Evolutionary conservation across 257 asterid species (phyloP).

Genomic region (Plantago elongata): DNA sequence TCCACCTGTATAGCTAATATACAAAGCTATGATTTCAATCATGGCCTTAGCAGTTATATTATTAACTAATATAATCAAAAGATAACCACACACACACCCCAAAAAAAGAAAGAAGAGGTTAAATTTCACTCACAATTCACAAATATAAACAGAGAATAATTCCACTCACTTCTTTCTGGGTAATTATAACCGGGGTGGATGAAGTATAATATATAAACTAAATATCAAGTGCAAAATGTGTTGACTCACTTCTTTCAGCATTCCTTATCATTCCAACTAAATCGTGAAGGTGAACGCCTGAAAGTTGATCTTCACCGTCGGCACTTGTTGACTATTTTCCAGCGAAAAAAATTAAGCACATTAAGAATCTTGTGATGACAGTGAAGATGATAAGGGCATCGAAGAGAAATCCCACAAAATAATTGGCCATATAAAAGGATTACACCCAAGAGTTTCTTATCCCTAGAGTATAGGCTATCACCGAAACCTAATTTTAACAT

Average conservation of each 20-base stretch:
- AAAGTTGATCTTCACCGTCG: constrained; percentile 45
- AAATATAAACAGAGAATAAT: too few species aligned
- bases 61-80: neutral
- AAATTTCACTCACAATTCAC: too few species aligned
- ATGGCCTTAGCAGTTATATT: neutral
- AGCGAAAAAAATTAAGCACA: constrained; percentile 27
- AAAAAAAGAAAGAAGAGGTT: too few species aligned
- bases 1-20: neutral
- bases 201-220: too few species aligned
- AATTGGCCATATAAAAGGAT: constrained; percentile 5
- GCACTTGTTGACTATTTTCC: constrained; percentile 48
- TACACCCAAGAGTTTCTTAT: constrained; percentile 7
- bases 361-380: constrained; percentile 17
- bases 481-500: neutral
- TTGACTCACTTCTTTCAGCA: constrained; percentile 71
- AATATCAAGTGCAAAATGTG: too few species aligned
- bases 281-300: constrained; percentile 54
- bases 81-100: too few species aligned
- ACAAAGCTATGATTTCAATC: neutral
- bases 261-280: constrained; percentile 79
- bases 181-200: too few species aligned
- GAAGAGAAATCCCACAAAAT: neutral
- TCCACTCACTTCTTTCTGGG: too few species aligned
- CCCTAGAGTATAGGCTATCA: neutral
- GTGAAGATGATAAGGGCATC: constrained; percentile 16